Percentiles rank a stretch among this genome's conserved stretches.
phyloP scores from a whole-genome alignment of 192 early-diverging fungal genomes.

The Chytriomyces sp. region DNA sequence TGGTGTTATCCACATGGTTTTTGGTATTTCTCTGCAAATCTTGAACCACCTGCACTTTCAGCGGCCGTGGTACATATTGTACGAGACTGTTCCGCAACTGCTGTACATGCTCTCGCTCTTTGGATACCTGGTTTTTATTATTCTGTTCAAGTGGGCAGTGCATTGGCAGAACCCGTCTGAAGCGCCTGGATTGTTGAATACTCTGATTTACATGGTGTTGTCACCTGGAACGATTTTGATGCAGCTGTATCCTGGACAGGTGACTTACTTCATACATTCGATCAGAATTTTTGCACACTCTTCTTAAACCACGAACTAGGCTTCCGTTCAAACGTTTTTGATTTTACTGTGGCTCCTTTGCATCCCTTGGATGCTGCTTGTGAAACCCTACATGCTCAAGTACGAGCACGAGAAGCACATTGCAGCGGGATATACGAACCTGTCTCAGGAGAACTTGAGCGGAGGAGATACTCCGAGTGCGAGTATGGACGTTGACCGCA shows the following conservation, averaged over 20 bases:
- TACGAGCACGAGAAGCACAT: conserved; percentile 67
- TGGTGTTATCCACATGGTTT: conserved; percentile 96
- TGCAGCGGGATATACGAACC: conserved; percentile 64
- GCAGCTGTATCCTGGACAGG: conserved; percentile 86
- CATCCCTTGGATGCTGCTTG: conserved; percentile 96
- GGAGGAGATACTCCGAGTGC: conserved; percentile 4
- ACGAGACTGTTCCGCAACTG: conserved; percentile 93
- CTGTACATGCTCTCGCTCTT: conserved; percentile 92
- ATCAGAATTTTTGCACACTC: background rate
- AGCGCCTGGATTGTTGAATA: conserved; percentile 93
- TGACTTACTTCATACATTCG: conserved; percentile 24
- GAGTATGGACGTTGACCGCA: conserved; percentile 1
- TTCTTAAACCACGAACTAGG: conserved; percentile 37
- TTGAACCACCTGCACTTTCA: conserved; percentile 91
- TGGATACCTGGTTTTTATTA: conserved; percentile 90
- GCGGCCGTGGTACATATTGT: conserved; percentile 75
- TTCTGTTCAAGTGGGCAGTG: conserved; percentile 95
- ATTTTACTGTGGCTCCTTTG: conserved; percentile 83
- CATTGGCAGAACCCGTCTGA: conserved; percentile 78
- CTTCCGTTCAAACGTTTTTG: conserved; percentile 75
- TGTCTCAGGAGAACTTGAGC: conserved; percentile 36
- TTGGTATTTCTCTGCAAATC: conserved; percentile 87
- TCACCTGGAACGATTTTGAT: conserved; percentile 81
- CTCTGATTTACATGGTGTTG: conserved; percentile 99
- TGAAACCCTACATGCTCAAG: conserved; percentile 86